phyloP scores from a whole-genome alignment of 2,329 filamentous ascomycete species.

The Colletotrichum lentis region DNA sequence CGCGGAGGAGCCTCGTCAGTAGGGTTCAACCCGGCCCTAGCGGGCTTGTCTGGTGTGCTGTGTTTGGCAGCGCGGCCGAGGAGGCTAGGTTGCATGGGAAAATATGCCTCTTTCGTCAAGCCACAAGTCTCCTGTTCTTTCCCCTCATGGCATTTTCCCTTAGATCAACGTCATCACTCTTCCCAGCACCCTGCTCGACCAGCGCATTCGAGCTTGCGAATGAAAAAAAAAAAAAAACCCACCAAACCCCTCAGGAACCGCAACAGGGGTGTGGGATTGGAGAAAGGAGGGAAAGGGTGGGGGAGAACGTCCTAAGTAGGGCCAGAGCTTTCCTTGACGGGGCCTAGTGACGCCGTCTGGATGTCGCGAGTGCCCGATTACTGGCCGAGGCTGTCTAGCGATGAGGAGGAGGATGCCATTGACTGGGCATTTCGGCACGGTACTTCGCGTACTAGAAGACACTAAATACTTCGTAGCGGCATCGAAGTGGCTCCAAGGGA shows the following conservation, averaged over 20 bases:
- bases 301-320: not conserved
- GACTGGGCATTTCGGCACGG: conserved; percentile 12
- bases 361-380: conserved; percentile 25
- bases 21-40: conserved; percentile 8
- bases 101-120: not conserved
- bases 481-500: conserved; percentile 8
- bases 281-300: not conserved
- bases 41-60: not conserved
- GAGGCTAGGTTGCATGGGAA: not conserved
- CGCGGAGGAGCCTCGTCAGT: conserved; percentile 29
- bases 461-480: not conserved
- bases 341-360: conserved; percentile 19
- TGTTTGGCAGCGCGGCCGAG: not conserved
- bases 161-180: conserved; percentile 9
- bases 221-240: not conserved
- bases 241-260: too few species aligned
- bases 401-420: conserved; percentile 24
- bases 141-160: not conserved
- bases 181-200: not conserved
- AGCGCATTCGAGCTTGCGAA: not conserved
- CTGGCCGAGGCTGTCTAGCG: conserved; percentile 12
- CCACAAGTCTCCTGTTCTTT: not conserved
- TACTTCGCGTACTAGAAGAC: not conserved
- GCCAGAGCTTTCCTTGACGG: conserved; percentile 21
- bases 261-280: conserved; percentile 1